Base-by-base conservation (phyloP, 306 rosid genomes). In the Dalbergia oliveri region DNA sequence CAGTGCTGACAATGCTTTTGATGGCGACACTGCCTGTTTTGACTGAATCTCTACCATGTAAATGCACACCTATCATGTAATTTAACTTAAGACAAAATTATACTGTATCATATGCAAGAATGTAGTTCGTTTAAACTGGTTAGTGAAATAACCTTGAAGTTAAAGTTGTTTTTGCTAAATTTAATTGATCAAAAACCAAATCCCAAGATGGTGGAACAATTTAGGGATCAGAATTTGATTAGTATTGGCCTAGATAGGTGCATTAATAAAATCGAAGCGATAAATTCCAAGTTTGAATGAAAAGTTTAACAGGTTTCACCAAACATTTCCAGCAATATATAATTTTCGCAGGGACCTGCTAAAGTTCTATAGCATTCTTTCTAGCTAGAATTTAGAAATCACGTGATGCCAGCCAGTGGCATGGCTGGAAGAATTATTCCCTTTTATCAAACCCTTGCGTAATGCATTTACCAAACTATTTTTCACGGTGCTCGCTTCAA, bases 381-480 rank as follows among this genome's bases (percentile, higher is more conserved):
- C 4, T 39, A 54, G 64, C 37, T 57, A n/a, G 69, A 66, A 75
- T 49, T 68, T 26, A 21, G 23, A 35, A 35, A 35, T 35, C 77
- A 51, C 85, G 69, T 69, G 51, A 31, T 69, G 82, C 85, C 82
- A 77, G 35, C 56, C 16, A 64, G 51, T 54, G 45, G 45, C 61
- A 70, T 71, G 31, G 58, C 65, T 77, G 83, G 86, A 71, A 21
- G 71, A 72, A 53, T 64, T 71, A 65, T 83, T 83, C 71, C 66
- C 47, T 71, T 76, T 63, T 26, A 5, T 70, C 63, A 39, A 59
- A 18, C 63, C 45, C 3, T 54, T 6, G 31, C 53, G 53, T 41
- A 53, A 7, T 71, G 35, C 73, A 23, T 59, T 49, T 75, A 23
- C 69, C 53, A 21, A 59, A 67, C 44, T 15, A 58, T 59, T 67